These are phyloP conservation scores for Helianthus tuberosus DNA, from an alignment of 129 eudicot genomes.

Conservation along the genomic window DNA sequence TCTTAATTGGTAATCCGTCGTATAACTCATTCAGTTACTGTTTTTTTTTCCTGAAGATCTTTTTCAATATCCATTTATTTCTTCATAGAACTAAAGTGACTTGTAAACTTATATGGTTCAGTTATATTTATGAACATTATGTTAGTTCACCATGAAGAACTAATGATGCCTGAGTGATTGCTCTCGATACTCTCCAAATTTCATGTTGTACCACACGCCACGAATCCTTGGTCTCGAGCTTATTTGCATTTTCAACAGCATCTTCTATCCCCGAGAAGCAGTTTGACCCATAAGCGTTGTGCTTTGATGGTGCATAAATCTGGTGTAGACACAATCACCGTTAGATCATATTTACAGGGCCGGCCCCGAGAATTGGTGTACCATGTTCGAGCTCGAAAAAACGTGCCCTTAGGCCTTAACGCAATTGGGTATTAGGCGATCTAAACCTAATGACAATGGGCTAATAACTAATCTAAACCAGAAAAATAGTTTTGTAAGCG, in stretches of 20 bases:
- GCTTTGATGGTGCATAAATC: slow-evolving; percentile 88
- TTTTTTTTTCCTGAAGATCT: background rate
- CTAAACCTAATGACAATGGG: too few species aligned
- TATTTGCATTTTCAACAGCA: slow-evolving; percentile 64
- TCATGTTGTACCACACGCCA: slow-evolving; percentile 82
- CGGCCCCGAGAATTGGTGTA: too few species aligned
- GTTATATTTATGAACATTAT: slow-evolving; percentile 22
- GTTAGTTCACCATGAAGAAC: slow-evolving; percentile 68
- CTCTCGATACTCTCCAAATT: slow-evolving; percentile 91
- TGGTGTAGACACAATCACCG: slow-evolving; percentile 24
- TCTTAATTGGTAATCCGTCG: too few species aligned
- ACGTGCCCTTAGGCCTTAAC: too few species aligned
- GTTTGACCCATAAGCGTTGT: slow-evolving; percentile 77
- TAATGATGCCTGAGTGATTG: slow-evolving; percentile 68
- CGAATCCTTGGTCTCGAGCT: slow-evolving; percentile 49
- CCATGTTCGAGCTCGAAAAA: too few species aligned
- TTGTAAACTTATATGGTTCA: background rate
- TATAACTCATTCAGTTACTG: too few species aligned
- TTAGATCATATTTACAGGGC: slow-evolving; percentile 9
- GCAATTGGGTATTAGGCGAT: too few species aligned
- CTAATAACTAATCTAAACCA: too few species aligned
- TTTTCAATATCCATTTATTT: background rate
- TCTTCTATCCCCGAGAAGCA: slow-evolving; percentile 83
- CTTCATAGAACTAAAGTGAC: background rate
- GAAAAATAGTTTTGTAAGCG: too few species aligned